These are phyloP conservation scores for Saccharomycodes ludwigii DNA, from an alignment of 805 yeast species.

Conservation along the genomic window DNA sequence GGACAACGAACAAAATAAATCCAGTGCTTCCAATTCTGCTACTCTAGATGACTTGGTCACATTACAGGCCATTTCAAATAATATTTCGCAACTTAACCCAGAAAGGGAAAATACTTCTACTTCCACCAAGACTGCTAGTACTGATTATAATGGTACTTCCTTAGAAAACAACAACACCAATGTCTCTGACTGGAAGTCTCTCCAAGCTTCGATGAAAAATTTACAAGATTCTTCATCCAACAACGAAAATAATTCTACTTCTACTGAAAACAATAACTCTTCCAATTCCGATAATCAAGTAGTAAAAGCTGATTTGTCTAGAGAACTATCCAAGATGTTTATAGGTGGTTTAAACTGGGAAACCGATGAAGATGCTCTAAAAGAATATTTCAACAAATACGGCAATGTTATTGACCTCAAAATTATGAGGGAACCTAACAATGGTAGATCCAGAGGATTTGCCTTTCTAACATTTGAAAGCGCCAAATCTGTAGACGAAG, in stretches of 20 bases:
- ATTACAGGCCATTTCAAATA: not conserved
- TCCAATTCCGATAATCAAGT: too few relatives aligned
- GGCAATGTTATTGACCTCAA: slow-evolving; percentile 84
- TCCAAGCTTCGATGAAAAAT: too few relatives aligned
- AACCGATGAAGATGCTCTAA: slow-evolving; percentile 79
- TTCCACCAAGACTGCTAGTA: slow-evolving; percentile 10
- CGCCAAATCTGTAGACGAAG: slow-evolving; percentile 75
- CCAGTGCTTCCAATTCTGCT: slow-evolving; percentile 2
- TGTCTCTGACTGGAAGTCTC: too few relatives aligned
- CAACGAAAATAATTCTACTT: slow-evolving; percentile 14
- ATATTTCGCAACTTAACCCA: slow-evolving; percentile 3
- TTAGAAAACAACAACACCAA: too few relatives aligned
- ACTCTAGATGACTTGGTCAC: slow-evolving; percentile 4
- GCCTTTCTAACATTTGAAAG: slow-evolving; percentile 84
- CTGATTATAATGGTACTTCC: too few relatives aligned
- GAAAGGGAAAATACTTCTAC: slow-evolving; percentile 3
- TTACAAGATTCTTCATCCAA: too few relatives aligned
- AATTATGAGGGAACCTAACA: slow-evolving; percentile 80
- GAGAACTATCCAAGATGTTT: slow-evolving; percentile 85
- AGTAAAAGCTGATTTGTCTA: slow-evolving; percentile 40
- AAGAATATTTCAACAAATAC: slow-evolving; percentile 70
- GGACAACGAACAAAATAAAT: slow-evolving; percentile 4
- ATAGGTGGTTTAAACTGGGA: slow-evolving; percentile 98
- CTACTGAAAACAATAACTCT: slow-evolving; percentile 5
- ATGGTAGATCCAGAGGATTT: slow-evolving; percentile 90